Base-by-base conservation (phyloP, 2,329 filamentous ascomycete species). In the Dactylonectria estremocensis region DNA sequence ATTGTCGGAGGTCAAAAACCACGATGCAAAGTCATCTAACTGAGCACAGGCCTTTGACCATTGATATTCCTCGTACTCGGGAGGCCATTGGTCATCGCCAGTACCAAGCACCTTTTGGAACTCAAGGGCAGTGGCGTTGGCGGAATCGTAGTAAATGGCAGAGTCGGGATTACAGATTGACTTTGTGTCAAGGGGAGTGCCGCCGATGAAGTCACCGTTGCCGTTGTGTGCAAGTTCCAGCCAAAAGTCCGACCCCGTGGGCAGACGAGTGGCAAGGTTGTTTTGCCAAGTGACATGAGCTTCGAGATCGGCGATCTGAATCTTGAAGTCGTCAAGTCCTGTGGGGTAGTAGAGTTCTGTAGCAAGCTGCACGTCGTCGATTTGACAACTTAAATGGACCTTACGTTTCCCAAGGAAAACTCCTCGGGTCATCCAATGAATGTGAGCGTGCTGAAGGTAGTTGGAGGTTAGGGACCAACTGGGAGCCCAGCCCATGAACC, bases 321-420 rank as follows among this genome's bases (percentile, higher is more conserved):
- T 58, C 46, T 67, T 71, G 57, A 71, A 71, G 50, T 71, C 67
- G 6, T 48, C 31, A 18, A 52, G 60, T 31, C 31, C 50, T 13
- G 69, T 59, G 28, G 60, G 62, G 55, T 70, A 71, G 7, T 70
- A 61, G 14, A n/a, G 40, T 5, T 43, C 64, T 1, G 69, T 71
- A 14, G 57, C 45, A 3, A 70, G 6, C 22, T 71, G 69, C 7
- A 71, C 45, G 9, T 71, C 69, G 14, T 71, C 69, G 6, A 71
- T 65, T 50, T 71, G 69, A 14, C 60, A 43, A n/a, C 48, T 62
- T 13, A 71, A 55, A 13, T 71, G 67, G 7, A 70, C 24, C 64
- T 71, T 71, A 50, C 69, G 69, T 24, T 71, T 71, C n/a, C 69
- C 69, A 2, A 70, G 28, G 55, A 71, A 71, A 31, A 71, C 28